A percentile compares a stretch with the other conserved stretches of the same genome.
phyloP scores from a whole-genome alignment of 139 green algal genomes.

The Micractinium conductrix region DNA sequence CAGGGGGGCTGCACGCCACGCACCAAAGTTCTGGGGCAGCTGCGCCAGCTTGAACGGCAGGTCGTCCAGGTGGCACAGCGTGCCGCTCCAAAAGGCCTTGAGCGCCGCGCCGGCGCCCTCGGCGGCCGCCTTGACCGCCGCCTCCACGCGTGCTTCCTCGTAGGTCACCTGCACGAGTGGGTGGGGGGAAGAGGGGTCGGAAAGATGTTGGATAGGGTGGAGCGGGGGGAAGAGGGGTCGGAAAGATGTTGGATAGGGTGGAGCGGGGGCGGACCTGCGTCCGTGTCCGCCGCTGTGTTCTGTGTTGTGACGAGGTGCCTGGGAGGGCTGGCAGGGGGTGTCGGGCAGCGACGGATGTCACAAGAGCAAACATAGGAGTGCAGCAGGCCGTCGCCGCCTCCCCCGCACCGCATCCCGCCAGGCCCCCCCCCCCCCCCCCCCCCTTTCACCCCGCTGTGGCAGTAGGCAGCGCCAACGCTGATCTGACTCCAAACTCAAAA shows the following conservation, averaged over 20 bases:
- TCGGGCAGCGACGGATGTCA: no score
- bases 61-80: slow-evolving; percentile 75
- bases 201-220: background rate
- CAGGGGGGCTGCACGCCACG: no score
- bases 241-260: background rate
- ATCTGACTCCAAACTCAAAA: no score
- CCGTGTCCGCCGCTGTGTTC: no score
- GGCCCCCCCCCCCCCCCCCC: no score
- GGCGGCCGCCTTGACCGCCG: slow-evolving; percentile 55
- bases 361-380: no score
- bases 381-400: no score
- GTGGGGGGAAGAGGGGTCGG: background rate
- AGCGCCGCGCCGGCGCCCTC: slow-evolving; percentile 56
- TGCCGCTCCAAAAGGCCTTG: slow-evolving; percentile 65
- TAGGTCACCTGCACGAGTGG: slow-evolving; percentile 52
- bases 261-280: no score
- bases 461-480: background rate
- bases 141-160: slow-evolving; percentile 72
- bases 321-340: no score
- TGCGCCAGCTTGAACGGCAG: slow-evolving; percentile 71
- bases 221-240: background rate
- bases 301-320: no score
- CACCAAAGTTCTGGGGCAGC: slow-evolving; percentile 60
- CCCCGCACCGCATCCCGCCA: no score
- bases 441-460: no score